Evolutionary conservation across 1,284 basidiomycete genomes (phyloP), one percentile per base, ranked within the genome.

Genomic region (Cryptococcus sp.): DNA sequence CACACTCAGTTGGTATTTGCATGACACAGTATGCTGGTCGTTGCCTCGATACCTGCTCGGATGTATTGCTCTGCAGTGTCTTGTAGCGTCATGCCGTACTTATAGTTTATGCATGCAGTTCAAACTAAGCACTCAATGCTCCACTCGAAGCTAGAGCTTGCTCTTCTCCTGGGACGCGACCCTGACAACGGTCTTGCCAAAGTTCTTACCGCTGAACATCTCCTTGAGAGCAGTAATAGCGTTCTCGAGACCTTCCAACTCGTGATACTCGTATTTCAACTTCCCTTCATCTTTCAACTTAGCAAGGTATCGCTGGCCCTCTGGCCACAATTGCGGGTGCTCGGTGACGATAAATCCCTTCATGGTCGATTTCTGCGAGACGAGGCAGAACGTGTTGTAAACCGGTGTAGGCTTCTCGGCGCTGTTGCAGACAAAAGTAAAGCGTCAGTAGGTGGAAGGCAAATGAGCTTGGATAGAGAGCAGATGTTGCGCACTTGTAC

Each of bases 131-230:
- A 34, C 29, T 34, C 29, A 10, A 10, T 10, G 29, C 29, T 47
- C 1, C 20, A n/a, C 17, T 47, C 25, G 20, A 22, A 17, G 25
- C 25, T 29, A 47, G 19, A 61, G 53, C 53, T 52, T 54, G 50
- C 55, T 58, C 56, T 52, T 52, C 40, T 26, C 53, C 20, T 50
- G 50, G 23, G 20, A 17, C 19, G 15, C 47, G 17, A 54, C 34
- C 0, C 80, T 80, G 19, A 84, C 89, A 68, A 68, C 69, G 86
- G 91, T 77, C 79, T 94, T 93, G 37, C 91, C 91, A 0, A 83
- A 86, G 71, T 93, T 93, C 29, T 83, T 86, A n/a, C 91, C 91
- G 1, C 77, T 83, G 77, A 86, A 93, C 34, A 94, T 80, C 76
- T 89, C 78, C 11, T 82, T 82, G 55, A 93, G 75, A 4, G 87